Percentiles rank a stretch among this genome's conserved stretches.
phyloP scores from a whole-genome alignment of 2,329 filamentous ascomycete genomes.

The Dothistroma pini region DNA sequence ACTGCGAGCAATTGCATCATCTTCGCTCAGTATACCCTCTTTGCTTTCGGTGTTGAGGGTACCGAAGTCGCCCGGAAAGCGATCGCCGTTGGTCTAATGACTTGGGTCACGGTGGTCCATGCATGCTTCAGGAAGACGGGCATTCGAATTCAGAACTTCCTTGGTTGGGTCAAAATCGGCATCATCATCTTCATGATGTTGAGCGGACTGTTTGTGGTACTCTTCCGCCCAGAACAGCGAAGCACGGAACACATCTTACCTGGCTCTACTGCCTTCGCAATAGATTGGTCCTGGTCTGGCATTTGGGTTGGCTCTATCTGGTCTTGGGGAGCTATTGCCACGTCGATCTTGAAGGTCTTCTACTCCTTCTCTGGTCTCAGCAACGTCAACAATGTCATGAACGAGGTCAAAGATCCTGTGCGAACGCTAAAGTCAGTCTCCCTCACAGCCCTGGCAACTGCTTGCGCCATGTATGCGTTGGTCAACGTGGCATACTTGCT shows the following conservation, averaged over 20 bases:
- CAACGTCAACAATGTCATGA: conserved; percentile 67
- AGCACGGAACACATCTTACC: conserved; percentile 12
- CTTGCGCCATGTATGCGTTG: conserved; percentile 62
- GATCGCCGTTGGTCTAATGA: conserved; percentile 43
- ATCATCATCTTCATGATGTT: conserved; percentile 39
- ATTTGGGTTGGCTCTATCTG: conserved; percentile 40
- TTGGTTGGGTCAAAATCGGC: conserved; percentile 41
- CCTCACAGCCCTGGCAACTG: conserved; percentile 56
- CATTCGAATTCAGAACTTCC: conserved; percentile 38
- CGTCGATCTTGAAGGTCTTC: conserved; percentile 63
- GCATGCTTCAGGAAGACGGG: conserved; percentile 38
- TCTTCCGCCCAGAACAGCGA: conserved; percentile 23
- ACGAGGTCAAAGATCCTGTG: conserved; percentile 66
- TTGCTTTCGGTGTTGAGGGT: conserved; percentile 56
- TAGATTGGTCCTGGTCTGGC: conserved; percentile 21
- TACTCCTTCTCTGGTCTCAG: conserved; percentile 65
- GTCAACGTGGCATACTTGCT: conserved; percentile 62
- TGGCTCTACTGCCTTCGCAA: not conserved
- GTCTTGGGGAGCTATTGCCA: conserved; percentile 65
- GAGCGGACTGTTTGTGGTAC: conserved; percentile 37
- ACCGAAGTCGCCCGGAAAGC: conserved; percentile 52
- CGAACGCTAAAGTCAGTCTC: conserved; percentile 52
- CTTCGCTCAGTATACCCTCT: conserved; percentile 22
- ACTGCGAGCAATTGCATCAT: conserved; percentile 61
- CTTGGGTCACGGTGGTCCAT: conserved; percentile 38